Conservation (phyloP, 2,329 filamentous ascomycete species). For the Sphaceloma murrayae region DNA sequence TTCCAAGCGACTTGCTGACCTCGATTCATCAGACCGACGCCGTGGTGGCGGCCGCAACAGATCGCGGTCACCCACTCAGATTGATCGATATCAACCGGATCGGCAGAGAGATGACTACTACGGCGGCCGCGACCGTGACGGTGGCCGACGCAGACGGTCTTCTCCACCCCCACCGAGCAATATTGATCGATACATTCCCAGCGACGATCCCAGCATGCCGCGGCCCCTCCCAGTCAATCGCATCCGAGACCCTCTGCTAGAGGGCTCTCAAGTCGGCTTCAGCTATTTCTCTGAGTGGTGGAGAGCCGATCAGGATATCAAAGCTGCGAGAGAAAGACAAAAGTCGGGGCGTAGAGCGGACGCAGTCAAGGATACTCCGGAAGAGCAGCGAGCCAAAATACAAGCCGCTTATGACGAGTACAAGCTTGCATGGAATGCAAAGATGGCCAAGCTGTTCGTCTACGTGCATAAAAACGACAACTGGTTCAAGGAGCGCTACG, state of each 20-base stretch:
- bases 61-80: conserved; percentile 60
- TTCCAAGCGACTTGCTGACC: conserved; percentile 15
- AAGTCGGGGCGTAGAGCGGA: conserved; percentile 57
- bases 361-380: conserved; percentile 59
- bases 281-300: conserved; percentile 84
- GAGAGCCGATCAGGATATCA: conserved; percentile 71
- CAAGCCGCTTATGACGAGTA: conserved; percentile 59
- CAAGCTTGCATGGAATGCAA: conserved; percentile 37
- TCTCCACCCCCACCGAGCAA: conserved; percentile 50
- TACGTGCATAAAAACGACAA: conserved; percentile 88
- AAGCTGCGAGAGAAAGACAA: conserved; percentile 65
- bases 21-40: conserved; percentile 24
- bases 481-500: conserved; percentile 95
- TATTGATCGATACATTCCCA: conserved; percentile 78
- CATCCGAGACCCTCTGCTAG: conserved; percentile 59
- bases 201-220: conserved; percentile 45
- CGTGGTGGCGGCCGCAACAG: conserved; percentile 48
- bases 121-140: conserved; percentile 50
- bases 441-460: conserved; percentile 83
- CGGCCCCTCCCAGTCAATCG: conserved; percentile 51
- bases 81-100: conserved; percentile 70
- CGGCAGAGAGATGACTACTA: conserved; percentile 60
- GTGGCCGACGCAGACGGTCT: conserved; percentile 53
- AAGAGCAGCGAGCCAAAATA: conserved; percentile 69
- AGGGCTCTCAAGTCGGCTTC: conserved; percentile 74